Conservation (phyloP, 2,329 filamentous ascomycete genomes). For the Curvularia sp. region DNA sequence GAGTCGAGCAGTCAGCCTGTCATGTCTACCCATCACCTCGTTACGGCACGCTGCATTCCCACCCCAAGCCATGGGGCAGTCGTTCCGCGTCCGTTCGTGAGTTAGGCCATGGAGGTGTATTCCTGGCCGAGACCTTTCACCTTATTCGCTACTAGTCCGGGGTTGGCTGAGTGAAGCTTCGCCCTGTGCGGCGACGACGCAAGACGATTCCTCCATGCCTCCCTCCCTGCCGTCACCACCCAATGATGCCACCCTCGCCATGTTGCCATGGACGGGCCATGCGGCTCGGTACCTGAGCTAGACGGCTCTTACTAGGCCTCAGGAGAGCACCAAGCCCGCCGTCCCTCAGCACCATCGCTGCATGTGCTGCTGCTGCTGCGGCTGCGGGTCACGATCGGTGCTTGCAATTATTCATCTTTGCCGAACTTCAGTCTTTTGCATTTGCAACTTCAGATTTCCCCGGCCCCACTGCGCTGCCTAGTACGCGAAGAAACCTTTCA, state of each 20-base stretch:
- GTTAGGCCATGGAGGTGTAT: slow-evolving; percentile 36
- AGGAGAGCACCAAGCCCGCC: slow-evolving; percentile 20
- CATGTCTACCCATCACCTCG: slow-evolving; percentile 27
- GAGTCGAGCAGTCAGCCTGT: slow-evolving; percentile 25
- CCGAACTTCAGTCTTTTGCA: slow-evolving; percentile 36
- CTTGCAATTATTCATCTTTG: slow-evolving; percentile 42
- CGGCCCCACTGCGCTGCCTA: slow-evolving; percentile 42
- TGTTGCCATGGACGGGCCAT: slow-evolving; percentile 39
- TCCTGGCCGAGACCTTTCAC: slow-evolving; percentile 31
- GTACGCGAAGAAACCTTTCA: slow-evolving; percentile 38
- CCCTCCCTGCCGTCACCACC: slow-evolving; percentile 42
- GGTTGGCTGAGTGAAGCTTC: slow-evolving; percentile 31
- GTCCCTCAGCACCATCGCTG: slow-evolving; percentile 1
- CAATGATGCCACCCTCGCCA: slow-evolving; percentile 45
- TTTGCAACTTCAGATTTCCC: slow-evolving; percentile 36
- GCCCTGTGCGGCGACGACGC: slow-evolving; percentile 31
- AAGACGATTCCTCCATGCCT: slow-evolving; percentile 33
- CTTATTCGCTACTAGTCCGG: slow-evolving; percentile 28
- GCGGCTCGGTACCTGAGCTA: slow-evolving; percentile 46
- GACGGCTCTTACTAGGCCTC: slow-evolving; percentile 29
- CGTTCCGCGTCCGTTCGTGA: slow-evolving; percentile 37
- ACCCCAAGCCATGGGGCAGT: slow-evolving; percentile 30
- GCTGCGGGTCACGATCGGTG: slow-evolving; percentile 44
- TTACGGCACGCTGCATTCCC: slow-evolving; percentile 28
- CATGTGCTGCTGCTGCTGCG: slow-evolving; percentile 1